Base-by-base conservation (phyloP, 2,329 filamentous ascomycete genomes). In the Stachybotrys chartarum region DNA sequence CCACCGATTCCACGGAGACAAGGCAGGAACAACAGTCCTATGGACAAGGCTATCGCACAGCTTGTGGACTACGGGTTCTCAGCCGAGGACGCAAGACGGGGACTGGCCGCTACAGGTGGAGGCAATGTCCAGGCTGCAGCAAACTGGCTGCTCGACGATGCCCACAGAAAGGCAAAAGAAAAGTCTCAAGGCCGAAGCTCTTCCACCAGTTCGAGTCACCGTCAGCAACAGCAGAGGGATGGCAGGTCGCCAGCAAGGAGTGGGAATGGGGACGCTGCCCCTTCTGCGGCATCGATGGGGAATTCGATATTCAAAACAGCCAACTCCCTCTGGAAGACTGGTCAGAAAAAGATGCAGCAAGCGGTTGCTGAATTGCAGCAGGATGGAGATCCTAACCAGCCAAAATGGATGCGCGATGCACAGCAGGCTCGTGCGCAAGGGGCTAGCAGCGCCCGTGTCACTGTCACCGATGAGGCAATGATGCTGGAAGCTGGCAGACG, bases 61-160 rank as follows among this genome's bases (percentile, higher is more conserved):
- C 75, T 99, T 30, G 85, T 97, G 3, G 93, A 97, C 61, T 97
- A 97, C 83, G 94, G 94, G 0, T 99, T 99, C 63, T 85, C 90
- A 0, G 81, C 85, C 0, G 90, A 96, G 56, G 91, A 91, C 64
- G 88, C 94, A n/a, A 81, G 82, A 54, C 79, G 87, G 59, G 94
- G 91, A 6, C 73, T 99, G 46, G 84, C 85, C 11, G 87, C 91
- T 64, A 96, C 89, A 35, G 87, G 90, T 5, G 86, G 85, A 3
- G 73, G 85, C 1, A 88, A 97, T 66, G 84, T 96, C 10, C 91
- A 96, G 69, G 87, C 85, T 51, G 93, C 93, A 2, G 90, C 96
- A 7, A 87, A 92, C 46, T 95, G 88, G 85, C 79, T 99, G 10
- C 75, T 99, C 42, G 94, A 95, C 56, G 90, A 96, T 68, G 94